phyloP scores from a whole-genome alignment of 129 eudicot species.

The Artemisia annua region DNA sequence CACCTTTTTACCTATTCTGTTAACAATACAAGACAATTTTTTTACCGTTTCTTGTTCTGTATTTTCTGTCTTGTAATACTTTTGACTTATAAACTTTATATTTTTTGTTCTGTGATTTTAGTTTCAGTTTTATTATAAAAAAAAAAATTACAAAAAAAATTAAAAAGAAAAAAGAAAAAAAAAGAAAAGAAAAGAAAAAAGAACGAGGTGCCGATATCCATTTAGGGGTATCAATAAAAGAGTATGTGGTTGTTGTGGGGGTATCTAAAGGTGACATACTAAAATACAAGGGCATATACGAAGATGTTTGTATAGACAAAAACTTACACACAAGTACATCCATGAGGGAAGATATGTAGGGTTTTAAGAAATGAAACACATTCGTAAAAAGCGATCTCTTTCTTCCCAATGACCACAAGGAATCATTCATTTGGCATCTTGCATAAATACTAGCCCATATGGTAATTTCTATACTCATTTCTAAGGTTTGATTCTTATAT shows the following conservation, averaged over 20 bases:
- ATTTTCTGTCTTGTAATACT: too few species aligned
- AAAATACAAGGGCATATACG: background rate
- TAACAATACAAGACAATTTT: too few species aligned
- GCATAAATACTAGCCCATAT: slow-evolving; percentile 17
- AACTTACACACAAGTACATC: slow-evolving; percentile 34
- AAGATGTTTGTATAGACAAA: slow-evolving; percentile 13
- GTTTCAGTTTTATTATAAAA: too few species aligned
- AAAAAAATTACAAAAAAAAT: too few species aligned
- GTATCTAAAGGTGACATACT: slow-evolving; percentile 3
- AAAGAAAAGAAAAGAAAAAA: too few species aligned
- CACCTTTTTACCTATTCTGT: too few species aligned
- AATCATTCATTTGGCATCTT: slow-evolving; percentile 21
- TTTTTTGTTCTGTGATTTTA: too few species aligned
- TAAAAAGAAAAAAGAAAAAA: too few species aligned
- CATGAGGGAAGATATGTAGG: slow-evolving; percentile 34
- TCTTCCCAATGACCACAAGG: slow-evolving; percentile 28
- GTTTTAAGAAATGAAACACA: slow-evolving; percentile 31
- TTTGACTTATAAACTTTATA: too few species aligned
- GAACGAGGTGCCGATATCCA: too few species aligned
- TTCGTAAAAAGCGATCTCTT: slow-evolving; percentile 39
- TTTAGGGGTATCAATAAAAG: too few species aligned
- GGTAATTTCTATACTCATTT: background rate
- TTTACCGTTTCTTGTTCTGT: too few species aligned
- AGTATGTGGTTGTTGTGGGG: background rate
- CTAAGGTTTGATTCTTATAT: slow-evolving; percentile 21